Conservation (phyloP, 2,329 filamentous ascomycete genomes). For the Sporothrix inflata region DNA sequence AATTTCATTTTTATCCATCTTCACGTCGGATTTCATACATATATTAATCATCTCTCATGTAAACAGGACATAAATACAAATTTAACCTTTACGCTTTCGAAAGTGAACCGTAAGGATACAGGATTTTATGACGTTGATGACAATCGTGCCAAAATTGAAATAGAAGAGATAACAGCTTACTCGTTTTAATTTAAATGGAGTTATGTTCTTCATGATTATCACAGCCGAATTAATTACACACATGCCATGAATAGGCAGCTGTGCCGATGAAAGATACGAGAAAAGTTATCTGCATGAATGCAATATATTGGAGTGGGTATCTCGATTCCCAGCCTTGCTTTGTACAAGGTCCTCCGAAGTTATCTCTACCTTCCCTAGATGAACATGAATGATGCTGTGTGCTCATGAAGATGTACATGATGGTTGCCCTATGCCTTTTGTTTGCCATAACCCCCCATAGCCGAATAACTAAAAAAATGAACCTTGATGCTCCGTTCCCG, state of each 20-base stretch:
- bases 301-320: neutral
- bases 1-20: neutral
- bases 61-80: too few species aligned
- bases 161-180: too few species aligned
- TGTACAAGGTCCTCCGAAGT: neutral
- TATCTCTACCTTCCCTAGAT: neutral
- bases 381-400: constrained; percentile 1
- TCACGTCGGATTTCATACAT: too few species aligned
- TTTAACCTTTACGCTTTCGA: too few species aligned
- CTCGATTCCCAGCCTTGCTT: neutral
- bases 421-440: neutral
- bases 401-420: constrained; percentile 1
- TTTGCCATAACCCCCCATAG: neutral
- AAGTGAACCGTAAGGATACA: too few species aligned
- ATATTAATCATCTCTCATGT: too few species aligned
- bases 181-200: too few species aligned
- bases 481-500: neutral
- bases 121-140: too few species aligned
- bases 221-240: too few species aligned
- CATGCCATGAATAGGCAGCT: too few species aligned
- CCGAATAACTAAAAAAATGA: neutral
- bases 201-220: too few species aligned
- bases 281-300: neutral
- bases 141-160: too few species aligned
- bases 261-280: neutral